These are phyloP conservation scores for Colletotrichum plurivorum DNA, from an alignment of 2,329 filamentous ascomycete species.

Conservation along the genomic window DNA sequence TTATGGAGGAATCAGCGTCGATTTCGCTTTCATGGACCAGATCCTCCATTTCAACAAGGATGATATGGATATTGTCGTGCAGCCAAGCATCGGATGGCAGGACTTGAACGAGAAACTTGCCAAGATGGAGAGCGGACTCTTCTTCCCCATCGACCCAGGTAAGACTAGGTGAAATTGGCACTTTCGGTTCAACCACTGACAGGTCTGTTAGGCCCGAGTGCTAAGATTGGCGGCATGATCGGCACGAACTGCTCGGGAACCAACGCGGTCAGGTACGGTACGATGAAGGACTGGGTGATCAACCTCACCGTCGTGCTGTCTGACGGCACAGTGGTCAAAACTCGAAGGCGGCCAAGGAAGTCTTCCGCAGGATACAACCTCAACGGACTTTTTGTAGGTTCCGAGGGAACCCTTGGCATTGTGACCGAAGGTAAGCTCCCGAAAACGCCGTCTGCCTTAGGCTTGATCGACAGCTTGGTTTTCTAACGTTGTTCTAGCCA, in stretches of 20 bases:
- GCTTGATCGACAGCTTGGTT: not conserved
- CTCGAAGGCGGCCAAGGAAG: conserved; percentile 82
- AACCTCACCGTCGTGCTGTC: conserved; percentile 86
- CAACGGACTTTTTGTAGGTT: conserved; percentile 84
- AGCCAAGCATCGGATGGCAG: conserved; percentile 94
- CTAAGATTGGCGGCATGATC: conserved; percentile 87
- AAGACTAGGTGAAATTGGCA: conserved; percentile 41
- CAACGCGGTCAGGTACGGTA: conserved; percentile 85
- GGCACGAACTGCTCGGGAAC: conserved; percentile 85
- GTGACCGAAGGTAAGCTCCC: conserved; percentile 75
- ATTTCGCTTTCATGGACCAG: conserved; percentile 90
- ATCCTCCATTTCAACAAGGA: conserved; percentile 85
- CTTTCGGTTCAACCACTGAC: conserved; percentile 1
- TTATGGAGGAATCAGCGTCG: conserved; percentile 88
- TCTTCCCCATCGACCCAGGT: conserved; percentile 92
- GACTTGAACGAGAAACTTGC: conserved; percentile 81
- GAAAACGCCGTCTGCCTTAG: not conserved
- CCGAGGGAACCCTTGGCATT: conserved; percentile 84
- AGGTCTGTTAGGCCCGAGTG: conserved; percentile 61
- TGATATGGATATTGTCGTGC: conserved; percentile 94
- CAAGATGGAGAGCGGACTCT: conserved; percentile 81
- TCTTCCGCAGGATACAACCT: conserved; percentile 88
- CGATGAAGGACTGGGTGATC: conserved; percentile 91
- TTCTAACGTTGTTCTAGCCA: conserved; percentile 60
- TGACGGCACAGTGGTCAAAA: conserved; percentile 85